Conservation (phyloP, 2,329 filamentous ascomycete species). For the Colletotrichum filicis region DNA sequence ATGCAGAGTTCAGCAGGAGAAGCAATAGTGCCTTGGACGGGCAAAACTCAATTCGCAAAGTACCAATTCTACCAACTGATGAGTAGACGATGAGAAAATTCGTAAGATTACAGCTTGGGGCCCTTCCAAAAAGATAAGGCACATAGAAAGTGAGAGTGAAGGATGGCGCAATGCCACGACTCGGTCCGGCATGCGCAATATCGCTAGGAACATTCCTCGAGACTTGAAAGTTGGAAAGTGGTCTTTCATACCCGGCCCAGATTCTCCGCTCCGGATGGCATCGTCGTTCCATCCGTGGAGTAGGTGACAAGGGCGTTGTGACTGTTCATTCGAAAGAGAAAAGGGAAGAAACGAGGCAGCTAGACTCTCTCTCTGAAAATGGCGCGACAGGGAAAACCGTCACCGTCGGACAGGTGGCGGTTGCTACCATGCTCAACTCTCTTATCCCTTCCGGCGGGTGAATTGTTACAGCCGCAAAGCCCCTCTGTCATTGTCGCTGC, state of each 20-base stretch:
- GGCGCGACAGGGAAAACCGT: neutral
- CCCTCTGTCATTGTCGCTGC: neutral
- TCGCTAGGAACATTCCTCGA: neutral
- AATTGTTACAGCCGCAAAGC: neutral
- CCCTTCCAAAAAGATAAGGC: neutral
- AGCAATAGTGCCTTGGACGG: neutral
- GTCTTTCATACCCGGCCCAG: neutral
- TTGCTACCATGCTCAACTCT: neutral
- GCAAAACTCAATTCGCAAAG: neutral
- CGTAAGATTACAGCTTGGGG: neutral
- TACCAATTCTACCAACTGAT: neutral
- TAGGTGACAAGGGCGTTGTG: no score
- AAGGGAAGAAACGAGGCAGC: no score
- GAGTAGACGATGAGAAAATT: neutral
- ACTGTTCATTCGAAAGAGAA: no score
- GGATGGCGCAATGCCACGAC: constrained; percentile 4
- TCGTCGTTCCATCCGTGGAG: neutral
- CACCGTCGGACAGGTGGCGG: neutral
- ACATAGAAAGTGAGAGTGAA: neutral
- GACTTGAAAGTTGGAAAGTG: neutral
- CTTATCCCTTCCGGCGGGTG: neutral
- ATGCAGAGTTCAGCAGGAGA: neutral
- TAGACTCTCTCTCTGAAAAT: neutral
- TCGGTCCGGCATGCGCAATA: constrained; percentile 2
- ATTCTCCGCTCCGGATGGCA: neutral